Conservation (phyloP, 129 eudicot species). For the Escallonia herrerae region DNA sequence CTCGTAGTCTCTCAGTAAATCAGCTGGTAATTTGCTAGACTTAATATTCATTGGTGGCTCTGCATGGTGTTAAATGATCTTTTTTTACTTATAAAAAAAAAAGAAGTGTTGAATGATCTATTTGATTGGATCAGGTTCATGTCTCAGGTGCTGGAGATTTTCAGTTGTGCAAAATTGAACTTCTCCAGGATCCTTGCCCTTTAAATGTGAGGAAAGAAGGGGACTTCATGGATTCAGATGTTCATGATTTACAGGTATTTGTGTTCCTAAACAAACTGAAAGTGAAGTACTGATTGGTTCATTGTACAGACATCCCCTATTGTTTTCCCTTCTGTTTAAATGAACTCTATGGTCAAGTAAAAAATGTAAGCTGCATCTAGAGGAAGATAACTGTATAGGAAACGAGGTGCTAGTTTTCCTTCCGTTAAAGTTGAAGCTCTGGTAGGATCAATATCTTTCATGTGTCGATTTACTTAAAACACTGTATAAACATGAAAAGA, state of each 20-base stretch:
- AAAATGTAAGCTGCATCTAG: too few species aligned
- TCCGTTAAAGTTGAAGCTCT: too few species aligned
- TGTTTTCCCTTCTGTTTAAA: too few species aligned
- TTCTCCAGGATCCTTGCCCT: slow-evolving; percentile 76
- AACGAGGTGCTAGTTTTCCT: too few species aligned
- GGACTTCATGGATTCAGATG: slow-evolving; percentile 81
- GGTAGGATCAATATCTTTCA: too few species aligned
- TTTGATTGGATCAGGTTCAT: slow-evolving; percentile 65
- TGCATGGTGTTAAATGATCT: slow-evolving; percentile 9
- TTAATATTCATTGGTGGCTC: slow-evolving; percentile 6
- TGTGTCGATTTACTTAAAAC: too few species aligned
- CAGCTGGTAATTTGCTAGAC: slow-evolving; percentile 54
- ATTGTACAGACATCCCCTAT: too few species aligned
- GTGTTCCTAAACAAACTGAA: not conserved
- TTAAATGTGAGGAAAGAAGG: slow-evolving; percentile 68
- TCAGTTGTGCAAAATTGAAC: slow-evolving; percentile 74
- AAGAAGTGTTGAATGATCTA: not conserved
- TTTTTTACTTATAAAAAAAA: too few species aligned
- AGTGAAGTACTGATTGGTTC: too few species aligned
- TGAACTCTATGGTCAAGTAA: too few species aligned
- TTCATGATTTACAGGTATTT: slow-evolving; percentile 38
- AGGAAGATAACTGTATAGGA: too few species aligned
- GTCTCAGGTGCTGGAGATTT: slow-evolving; percentile 96
- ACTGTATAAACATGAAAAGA: too few species aligned
- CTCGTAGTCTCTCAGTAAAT: slow-evolving; percentile 74